These are phyloP conservation scores for Parastagonospora avenae DNA, from an alignment of 2,329 filamentous ascomycete species.

Conservation along the genomic window DNA sequence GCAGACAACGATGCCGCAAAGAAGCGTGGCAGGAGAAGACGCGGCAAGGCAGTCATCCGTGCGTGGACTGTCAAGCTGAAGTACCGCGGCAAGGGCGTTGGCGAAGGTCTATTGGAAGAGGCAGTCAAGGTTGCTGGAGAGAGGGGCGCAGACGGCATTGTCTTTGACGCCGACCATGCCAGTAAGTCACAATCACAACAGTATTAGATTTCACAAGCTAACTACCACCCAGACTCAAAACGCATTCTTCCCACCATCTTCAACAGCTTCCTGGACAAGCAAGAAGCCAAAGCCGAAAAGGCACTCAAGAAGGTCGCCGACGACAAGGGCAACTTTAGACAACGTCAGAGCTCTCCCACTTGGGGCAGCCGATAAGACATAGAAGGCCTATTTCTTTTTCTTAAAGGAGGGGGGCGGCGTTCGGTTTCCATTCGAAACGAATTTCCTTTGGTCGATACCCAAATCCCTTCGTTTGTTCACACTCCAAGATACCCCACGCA, in stretches of 20 bases:
- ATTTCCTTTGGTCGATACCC: slow-evolving; percentile 33
- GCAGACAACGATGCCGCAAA: slow-evolving; percentile 55
- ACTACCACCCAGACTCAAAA: slow-evolving; percentile 35
- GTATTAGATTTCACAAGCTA: slow-evolving; percentile 10
- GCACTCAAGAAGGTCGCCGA: slow-evolving; percentile 46
- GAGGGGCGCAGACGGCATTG: slow-evolving; percentile 70
- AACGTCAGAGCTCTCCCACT: slow-evolving; percentile 43
- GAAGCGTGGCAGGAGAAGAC: slow-evolving; percentile 54
- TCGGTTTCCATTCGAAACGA: slow-evolving; percentile 15
- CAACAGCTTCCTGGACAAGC: slow-evolving; percentile 42
- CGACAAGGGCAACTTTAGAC: slow-evolving; percentile 46
- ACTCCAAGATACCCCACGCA: slow-evolving; percentile 28
- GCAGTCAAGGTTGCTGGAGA: slow-evolving; percentile 71
- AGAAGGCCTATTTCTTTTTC: neutral
- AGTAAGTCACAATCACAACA: slow-evolving; percentile 59
- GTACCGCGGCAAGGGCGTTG: slow-evolving; percentile 75
- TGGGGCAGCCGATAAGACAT: slow-evolving; percentile 43
- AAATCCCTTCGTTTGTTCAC: slow-evolving; percentile 24
- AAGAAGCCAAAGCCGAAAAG: slow-evolving; percentile 42
- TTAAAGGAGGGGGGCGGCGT: slow-evolving; percentile 7
- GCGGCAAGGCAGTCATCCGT: slow-evolving; percentile 72
- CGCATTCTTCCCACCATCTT: slow-evolving; percentile 41
- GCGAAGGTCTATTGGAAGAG: slow-evolving; percentile 72
- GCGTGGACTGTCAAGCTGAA: slow-evolving; percentile 79
- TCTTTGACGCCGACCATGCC: slow-evolving; percentile 78